Evolutionary conservation across 2,329 filamentous ascomycete genomes (phyloP).

Genomic region (Fusarium sp.): DNA sequence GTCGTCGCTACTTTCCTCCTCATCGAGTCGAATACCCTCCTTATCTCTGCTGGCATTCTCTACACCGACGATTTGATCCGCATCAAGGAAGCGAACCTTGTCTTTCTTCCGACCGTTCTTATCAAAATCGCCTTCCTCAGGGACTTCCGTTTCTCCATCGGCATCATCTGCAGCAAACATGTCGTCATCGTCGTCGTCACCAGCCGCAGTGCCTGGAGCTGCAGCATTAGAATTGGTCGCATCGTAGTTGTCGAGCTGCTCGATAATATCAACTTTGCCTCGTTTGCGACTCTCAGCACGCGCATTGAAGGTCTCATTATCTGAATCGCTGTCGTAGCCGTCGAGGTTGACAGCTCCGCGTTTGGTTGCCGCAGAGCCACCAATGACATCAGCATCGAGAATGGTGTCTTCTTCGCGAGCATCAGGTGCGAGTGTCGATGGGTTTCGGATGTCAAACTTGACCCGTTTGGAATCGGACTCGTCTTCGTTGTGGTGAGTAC

Average conservation of each 20-base stretch:
- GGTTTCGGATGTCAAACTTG: conserved; percentile 95
- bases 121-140: conserved; percentile 52
- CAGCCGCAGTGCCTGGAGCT: conserved; percentile 67
- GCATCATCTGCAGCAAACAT: conserved; percentile 85
- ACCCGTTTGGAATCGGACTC: conserved; percentile 77
- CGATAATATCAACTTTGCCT: conserved; percentile 65
- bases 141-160: conserved; percentile 57
- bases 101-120: conserved; percentile 71
- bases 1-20: conserved; percentile 71
- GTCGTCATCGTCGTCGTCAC: conserved; percentile 71
- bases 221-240: conserved; percentile 57
- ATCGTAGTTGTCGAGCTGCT: conserved; percentile 70
- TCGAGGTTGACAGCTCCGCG: conserved; percentile 96
- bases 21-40: conserved; percentile 76
- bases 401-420: conserved; percentile 79
- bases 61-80: conserved; percentile 81
- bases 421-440: conserved; percentile 89
- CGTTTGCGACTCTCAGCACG: conserved; percentile 74
- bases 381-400: conserved; percentile 94
- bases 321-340: conserved; percentile 95
- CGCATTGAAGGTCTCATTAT: conserved; percentile 88
- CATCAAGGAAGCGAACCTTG: conserved; percentile 72
- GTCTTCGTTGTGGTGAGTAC: conserved; percentile 76
- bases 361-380: conserved; percentile 82
- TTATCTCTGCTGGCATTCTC: conserved; percentile 81